Evolutionary conservation across 306 rosid genomes (phyloP).

Genomic region (Rubus idaeus): DNA sequence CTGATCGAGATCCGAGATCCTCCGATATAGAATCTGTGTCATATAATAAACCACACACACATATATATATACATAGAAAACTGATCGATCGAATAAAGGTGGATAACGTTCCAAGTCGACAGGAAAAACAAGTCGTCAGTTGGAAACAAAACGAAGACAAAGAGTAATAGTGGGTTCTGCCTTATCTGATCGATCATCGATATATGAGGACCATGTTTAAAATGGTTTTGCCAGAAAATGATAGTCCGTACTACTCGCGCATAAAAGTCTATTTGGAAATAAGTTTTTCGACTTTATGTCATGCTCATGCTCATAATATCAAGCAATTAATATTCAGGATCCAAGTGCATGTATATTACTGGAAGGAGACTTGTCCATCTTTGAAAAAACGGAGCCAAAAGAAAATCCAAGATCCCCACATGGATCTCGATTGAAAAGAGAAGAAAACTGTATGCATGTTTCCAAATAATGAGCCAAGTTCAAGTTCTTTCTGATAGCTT

Average conservation of each 20-base stretch:
- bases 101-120: not conserved
- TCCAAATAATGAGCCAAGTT: not conserved
- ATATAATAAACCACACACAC: no score
- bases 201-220: not conserved
- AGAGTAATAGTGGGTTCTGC: slow-evolving; percentile 13
- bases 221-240: not conserved
- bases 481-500: not conserved
- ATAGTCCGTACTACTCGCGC: not conserved
- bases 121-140: not conserved
- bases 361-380: not conserved
- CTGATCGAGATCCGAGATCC: no score
- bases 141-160: not conserved
- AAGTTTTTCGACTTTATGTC: not conserved
- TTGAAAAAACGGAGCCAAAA: not conserved
- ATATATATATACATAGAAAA: no score
- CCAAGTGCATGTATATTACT: not conserved
- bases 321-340: not conserved
- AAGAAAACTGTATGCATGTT: not conserved
- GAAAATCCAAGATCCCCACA: not conserved
- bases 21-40: no score
- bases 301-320: not conserved
- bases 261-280: not conserved
- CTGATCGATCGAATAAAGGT: no score
- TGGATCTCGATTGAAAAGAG: not conserved
- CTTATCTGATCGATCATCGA: slow-evolving; percentile 18